These are phyloP conservation scores for Dillenia suffruticosa DNA, from an alignment of 164 flowering plant genomes.

Conservation along the genomic window DNA sequence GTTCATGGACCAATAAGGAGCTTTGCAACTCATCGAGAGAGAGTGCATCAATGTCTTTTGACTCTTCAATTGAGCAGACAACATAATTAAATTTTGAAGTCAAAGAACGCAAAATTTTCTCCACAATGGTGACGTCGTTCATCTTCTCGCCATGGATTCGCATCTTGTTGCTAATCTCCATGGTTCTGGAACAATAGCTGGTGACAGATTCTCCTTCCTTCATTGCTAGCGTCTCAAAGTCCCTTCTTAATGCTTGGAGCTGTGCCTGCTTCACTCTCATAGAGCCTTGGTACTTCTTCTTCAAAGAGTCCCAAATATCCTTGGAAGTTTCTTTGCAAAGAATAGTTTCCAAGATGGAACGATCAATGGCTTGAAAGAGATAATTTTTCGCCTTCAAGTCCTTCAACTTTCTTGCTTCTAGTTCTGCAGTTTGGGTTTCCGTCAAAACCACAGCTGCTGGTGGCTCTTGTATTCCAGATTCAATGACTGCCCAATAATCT, in stretches of 20 bases:
- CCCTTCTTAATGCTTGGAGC: conserved; percentile 11
- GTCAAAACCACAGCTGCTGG: conserved; percentile 1
- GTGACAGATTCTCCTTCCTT: conserved; percentile 13
- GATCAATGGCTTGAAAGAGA: conserved; percentile 12
- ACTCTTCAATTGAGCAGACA: conserved; percentile 21
- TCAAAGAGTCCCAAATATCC: conserved; percentile 19
- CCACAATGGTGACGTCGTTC: conserved; percentile 12
- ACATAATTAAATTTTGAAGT: conserved; percentile 16
- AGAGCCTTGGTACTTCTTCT: conserved; percentile 16
- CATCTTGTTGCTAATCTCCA: conserved; percentile 13
- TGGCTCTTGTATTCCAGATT: conserved; percentile 6
- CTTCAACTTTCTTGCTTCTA: conserved; percentile 7
- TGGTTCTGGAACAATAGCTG: conserved; percentile 9
- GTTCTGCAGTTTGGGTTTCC: conserved; percentile 1
- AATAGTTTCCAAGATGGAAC: conserved; percentile 16
- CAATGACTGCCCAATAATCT: conserved; percentile 5
- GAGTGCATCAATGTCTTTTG: conserved; percentile 10
- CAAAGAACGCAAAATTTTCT: conserved; percentile 14
- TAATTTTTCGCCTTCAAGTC: conserved; percentile 9
- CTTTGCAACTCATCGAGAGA: conserved; percentile 18
- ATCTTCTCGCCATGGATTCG: conserved; percentile 14
- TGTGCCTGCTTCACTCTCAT: conserved; percentile 13
- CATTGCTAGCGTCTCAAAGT: conserved; percentile 11
- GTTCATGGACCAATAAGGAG: conserved; percentile 21
- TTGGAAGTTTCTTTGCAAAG: conserved; percentile 19